Conservation (phyloP, 2,329 filamentous ascomycete genomes). For the Chaetomium sp. region DNA sequence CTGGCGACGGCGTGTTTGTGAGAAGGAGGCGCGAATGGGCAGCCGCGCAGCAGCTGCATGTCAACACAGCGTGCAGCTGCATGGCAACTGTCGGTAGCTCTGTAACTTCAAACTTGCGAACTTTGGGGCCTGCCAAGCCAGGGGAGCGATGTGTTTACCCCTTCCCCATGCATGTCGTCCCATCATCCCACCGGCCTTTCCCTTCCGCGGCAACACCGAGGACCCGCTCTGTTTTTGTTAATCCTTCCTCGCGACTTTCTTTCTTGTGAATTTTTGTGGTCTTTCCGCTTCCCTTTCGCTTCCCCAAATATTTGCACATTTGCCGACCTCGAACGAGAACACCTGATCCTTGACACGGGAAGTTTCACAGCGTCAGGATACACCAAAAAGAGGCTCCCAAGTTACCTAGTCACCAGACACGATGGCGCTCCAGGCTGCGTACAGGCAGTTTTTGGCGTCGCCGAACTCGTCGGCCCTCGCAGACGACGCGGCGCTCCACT, state of each 20-base stretch:
- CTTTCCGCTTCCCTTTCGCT: not conserved
- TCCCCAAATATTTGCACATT: not conserved
- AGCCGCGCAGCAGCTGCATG: not conserved
- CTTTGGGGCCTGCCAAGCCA: conserved; percentile 12
- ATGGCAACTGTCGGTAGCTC: too few relatives aligned
- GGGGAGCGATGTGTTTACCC: conserved; percentile 12
- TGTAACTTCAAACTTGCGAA: not conserved
- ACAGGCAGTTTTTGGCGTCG: conserved; percentile 65
- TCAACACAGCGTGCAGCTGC: conserved; percentile 4
- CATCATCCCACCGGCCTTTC: conserved; percentile 11
- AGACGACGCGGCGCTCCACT: conserved; percentile 66
- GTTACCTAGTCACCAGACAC: not conserved
- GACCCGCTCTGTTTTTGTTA: conserved; percentile 4
- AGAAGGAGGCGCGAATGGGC: conserved; percentile 2
- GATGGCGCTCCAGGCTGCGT: conserved; percentile 49
- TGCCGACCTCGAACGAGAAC: too few relatives aligned
- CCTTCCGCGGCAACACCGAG: conserved; percentile 5
- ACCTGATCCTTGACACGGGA: too few relatives aligned
- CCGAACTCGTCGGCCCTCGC: conserved; percentile 59
- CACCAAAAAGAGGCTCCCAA: too few relatives aligned
- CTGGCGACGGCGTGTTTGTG: conserved; percentile 3
- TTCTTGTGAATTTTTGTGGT: not conserved
- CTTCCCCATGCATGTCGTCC: conserved; percentile 18
- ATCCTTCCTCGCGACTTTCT: conserved; percentile 6
- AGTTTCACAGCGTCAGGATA: too few relatives aligned